Conservation (phyloP, 1,139 yeast genomes). For the Scheffersomyces segobiensis region DNA sequence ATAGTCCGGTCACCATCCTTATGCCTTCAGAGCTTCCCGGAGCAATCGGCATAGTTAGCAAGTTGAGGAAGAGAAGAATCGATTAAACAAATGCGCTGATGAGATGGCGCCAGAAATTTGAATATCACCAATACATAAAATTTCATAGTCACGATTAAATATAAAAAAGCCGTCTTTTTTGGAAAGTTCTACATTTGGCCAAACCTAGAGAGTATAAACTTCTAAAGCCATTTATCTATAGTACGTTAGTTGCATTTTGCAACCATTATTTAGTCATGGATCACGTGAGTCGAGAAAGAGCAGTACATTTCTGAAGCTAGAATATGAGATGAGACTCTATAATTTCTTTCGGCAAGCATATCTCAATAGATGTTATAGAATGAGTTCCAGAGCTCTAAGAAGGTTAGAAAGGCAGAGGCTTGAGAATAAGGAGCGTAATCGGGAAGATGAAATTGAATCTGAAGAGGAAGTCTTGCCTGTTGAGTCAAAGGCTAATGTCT, state of each 20-base stretch:
- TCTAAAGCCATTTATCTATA: neutral
- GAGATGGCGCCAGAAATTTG: neutral
- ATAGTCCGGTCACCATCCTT: neutral
- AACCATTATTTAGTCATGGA: neutral
- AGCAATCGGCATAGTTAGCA: neutral
- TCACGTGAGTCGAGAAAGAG: neutral
- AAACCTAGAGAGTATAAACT: neutral
- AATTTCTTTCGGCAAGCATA: neutral
- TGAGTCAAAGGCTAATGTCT: slow-evolving; percentile 46
- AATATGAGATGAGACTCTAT: neutral
- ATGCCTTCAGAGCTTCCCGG: neutral
- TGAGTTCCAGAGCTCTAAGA: slow-evolving; percentile 72
- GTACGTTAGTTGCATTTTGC: neutral
- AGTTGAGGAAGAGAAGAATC: neutral
- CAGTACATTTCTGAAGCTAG: neutral
- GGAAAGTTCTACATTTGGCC: neutral
- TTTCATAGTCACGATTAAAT: neutral
- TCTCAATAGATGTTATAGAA: slow-evolving; percentile 14
- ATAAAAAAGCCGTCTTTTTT: neutral
- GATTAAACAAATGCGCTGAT: neutral
- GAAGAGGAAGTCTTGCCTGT: slow-evolving; percentile 14
- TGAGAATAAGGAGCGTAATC: slow-evolving; percentile 21
- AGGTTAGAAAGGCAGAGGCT: slow-evolving; percentile 48
- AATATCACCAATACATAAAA: neutral
- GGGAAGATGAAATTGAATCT: slow-evolving; percentile 5